A percentile compares a stretch with the other conserved stretches of the same genome.
Conservation (phyloP, 768 basidiomycete species). For the Boletus tomentosulus region DNA sequence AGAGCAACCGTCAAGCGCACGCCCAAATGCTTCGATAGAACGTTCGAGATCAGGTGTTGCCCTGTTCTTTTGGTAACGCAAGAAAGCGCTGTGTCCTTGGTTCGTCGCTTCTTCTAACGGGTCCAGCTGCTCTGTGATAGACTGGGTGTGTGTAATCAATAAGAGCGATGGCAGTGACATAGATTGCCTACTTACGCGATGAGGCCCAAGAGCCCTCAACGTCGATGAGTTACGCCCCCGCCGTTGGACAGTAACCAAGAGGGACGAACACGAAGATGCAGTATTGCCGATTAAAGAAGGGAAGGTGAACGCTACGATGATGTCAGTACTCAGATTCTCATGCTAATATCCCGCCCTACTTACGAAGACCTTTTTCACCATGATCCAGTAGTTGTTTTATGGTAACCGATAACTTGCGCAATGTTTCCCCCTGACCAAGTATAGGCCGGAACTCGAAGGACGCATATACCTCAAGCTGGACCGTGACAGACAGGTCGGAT, state of each 20-base stretch:
- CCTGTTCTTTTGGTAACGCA: not conserved
- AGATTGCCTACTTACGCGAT: not conserved
- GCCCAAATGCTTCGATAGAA: not conserved
- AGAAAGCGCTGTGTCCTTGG: not conserved
- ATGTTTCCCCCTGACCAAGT: not conserved
- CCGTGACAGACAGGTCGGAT: not conserved
- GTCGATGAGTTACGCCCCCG: too few species aligned
- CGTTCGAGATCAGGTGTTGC: not conserved
- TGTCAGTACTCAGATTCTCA: not conserved
- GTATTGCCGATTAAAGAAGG: not conserved
- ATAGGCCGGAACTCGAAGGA: not conserved
- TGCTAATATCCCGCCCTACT: not conserved
- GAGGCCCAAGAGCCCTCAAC: not conserved
- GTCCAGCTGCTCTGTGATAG: not conserved
- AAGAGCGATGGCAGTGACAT: not conserved
- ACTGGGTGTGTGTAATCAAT: not conserved
- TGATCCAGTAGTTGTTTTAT: not conserved
- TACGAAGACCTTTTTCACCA: not conserved
- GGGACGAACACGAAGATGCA: not conserved
- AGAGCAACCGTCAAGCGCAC: not conserved
- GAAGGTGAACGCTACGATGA: not conserved
- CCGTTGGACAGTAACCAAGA: not conserved
- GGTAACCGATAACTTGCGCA: not conserved
- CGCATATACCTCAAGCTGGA: not conserved
- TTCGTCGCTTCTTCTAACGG: conserved; percentile 1